phyloP scores from a whole-genome alignment of 495 filamentous ascomycete species.

The Xylaria nigripes region DNA sequence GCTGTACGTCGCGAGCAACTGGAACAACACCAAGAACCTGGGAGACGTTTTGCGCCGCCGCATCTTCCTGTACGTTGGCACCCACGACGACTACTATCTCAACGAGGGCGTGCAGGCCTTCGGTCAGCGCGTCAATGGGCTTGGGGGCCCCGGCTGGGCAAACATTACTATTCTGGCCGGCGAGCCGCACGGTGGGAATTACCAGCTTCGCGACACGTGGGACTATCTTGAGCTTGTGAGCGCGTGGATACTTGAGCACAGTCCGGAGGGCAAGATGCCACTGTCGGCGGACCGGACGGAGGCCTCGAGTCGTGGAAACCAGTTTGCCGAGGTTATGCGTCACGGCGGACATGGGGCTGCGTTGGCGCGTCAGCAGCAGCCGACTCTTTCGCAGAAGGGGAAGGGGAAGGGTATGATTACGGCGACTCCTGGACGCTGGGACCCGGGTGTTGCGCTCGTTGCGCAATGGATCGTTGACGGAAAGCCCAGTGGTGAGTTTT shows the following conservation, averaged over 20 bases:
- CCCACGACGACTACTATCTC: constrained; percentile 9
- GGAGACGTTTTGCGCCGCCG: constrained; percentile 3
- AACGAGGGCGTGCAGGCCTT: constrained; percentile 4
- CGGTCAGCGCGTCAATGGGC: neutral
- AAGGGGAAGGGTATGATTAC: neutral
- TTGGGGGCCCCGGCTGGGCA: constrained; percentile 7
- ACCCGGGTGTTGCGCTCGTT: constrained; percentile 2
- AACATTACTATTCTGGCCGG: constrained; percentile 6
- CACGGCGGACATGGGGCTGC: constrained; percentile 3
- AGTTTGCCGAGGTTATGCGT: constrained; percentile 5
- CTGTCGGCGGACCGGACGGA: neutral
- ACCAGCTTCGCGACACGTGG: constrained; percentile 9
- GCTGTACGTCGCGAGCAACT: constrained; percentile 2
- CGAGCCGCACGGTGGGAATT: constrained; percentile 8
- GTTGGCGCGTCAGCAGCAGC: constrained; percentile 4
- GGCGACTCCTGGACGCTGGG: constrained; percentile 6
- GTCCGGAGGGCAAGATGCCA: constrained; percentile 2
- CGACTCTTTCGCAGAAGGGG: neutral
- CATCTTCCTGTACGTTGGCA: constrained; percentile 9
- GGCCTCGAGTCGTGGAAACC: constrained; percentile 6
- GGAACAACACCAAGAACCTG: constrained; percentile 3
- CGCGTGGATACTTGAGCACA: constrained; percentile 4
- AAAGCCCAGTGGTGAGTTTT: neutral
- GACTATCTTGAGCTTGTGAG: constrained; percentile 7
- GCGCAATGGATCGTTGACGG: constrained; percentile 10